phyloP scores from a whole-genome alignment of 805 yeast genomes.

The Clavispora vitiphila region DNA sequence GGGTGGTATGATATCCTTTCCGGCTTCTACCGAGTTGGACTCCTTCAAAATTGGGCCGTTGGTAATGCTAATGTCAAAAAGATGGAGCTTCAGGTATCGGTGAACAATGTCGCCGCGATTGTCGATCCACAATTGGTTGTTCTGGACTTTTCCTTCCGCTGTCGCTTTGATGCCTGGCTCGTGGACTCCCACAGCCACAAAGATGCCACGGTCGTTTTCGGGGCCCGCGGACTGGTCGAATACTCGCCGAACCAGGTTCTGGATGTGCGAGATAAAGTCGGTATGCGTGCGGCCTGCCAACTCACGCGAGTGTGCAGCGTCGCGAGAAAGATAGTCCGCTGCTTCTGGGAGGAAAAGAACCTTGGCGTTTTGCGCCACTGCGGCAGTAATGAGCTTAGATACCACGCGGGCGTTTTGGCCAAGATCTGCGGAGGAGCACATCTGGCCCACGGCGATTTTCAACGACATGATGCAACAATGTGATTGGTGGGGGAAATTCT shows the following conservation, averaged over 20 bases:
- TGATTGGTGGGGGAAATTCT: too few species aligned
- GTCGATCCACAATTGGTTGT: slow-evolving; percentile 69
- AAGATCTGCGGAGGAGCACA: slow-evolving; percentile 67
- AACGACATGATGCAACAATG: slow-evolving; percentile 4
- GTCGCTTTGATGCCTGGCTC: slow-evolving; percentile 50
- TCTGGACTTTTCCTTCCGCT: slow-evolving; percentile 42
- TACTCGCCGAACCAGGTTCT: slow-evolving; percentile 32
- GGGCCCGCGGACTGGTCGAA: slow-evolving; percentile 19
- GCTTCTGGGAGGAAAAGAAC: slow-evolving; percentile 91
- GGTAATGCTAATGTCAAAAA: slow-evolving; percentile 81
- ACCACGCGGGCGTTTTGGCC: slow-evolving; percentile 57
- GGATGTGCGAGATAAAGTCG: slow-evolving; percentile 41
- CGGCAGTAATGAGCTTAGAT: slow-evolving; percentile 54
- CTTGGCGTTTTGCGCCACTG: slow-evolving; percentile 55
- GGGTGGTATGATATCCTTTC: slow-evolving; percentile 40
- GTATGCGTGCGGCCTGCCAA: slow-evolving; percentile 45
- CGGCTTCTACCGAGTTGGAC: slow-evolving; percentile 79
- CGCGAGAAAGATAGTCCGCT: slow-evolving; percentile 75
- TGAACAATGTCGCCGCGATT: slow-evolving; percentile 59
- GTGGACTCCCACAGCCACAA: slow-evolving; percentile 84
- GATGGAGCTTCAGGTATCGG: slow-evolving; percentile 78
- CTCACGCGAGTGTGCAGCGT: slow-evolving; percentile 57
- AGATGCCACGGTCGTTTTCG: slow-evolving; percentile 40
- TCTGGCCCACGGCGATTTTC: slow-evolving; percentile 76
- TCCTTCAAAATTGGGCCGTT: slow-evolving; percentile 80